Conservation (phyloP, 2,329 filamentous ascomycete genomes). For the Hypomyces perniciosus region DNA sequence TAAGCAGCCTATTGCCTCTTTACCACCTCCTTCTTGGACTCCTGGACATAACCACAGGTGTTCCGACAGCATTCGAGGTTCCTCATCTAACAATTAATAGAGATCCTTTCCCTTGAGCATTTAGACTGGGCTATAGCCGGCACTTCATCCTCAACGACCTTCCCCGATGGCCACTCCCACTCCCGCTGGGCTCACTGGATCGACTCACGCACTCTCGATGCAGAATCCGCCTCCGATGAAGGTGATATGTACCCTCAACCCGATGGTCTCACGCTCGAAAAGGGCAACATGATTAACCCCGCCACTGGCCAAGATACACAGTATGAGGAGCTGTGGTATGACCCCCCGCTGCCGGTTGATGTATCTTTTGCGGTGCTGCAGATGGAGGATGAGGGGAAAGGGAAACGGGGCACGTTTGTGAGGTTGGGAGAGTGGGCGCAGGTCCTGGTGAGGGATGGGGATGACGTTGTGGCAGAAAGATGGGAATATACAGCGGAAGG, state of each 20-base stretch:
- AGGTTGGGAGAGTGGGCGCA: conserved; percentile 50
- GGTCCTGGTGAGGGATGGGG: conserved; percentile 44
- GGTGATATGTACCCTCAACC: conserved; percentile 47
- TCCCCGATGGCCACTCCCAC: conserved; percentile 26
- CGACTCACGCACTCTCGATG: conserved; percentile 42
- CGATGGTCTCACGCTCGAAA: conserved; percentile 43
- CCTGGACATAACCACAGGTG: fast-evolving
- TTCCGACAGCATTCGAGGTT: not conserved
- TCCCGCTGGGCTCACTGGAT: conserved; percentile 55
- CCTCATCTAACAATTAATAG: not conserved
- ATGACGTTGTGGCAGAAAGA: conserved; percentile 43
- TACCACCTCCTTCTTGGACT: not conserved
- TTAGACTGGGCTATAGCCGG: conserved; percentile 65
- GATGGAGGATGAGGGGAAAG: conserved; percentile 27
- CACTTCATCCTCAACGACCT: conserved; percentile 34
- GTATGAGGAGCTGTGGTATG: conserved; percentile 65
- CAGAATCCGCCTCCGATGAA: conserved; percentile 42
- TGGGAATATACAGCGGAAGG: conserved; percentile 40
- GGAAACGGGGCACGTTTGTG: conserved; percentile 44
- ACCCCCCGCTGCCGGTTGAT: conserved; percentile 30
- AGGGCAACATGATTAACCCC: conserved; percentile 54
- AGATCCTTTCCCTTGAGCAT: conserved; percentile 21
- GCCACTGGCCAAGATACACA: conserved; percentile 40
- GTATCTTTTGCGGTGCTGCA: conserved; percentile 34
- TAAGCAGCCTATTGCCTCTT: not conserved